A percentile compares a stretch with the other conserved stretches of the same genome.
Evolutionary conservation across 2,329 filamentous ascomycete genomes (phyloP).

Genomic region (Trichoderma pleuroti): DNA sequence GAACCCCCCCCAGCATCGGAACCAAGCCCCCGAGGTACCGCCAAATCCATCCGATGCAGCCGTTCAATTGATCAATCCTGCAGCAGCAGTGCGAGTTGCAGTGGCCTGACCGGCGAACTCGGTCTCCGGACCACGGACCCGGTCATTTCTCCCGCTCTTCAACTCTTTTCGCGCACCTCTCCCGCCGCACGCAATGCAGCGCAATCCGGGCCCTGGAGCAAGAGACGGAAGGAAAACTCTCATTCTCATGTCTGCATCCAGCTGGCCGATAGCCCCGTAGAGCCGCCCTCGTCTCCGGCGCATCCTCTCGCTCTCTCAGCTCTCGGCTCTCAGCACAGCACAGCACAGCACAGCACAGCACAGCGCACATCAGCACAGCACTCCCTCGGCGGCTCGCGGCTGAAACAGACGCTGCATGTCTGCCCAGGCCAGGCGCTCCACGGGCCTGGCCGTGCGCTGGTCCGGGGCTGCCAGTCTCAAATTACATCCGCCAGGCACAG

Average conservation of each 20-base stretch:
- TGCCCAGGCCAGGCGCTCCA: slow-evolving; percentile 27
- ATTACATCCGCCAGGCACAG: no score
- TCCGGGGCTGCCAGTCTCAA: slow-evolving; percentile 23
- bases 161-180: not conserved
- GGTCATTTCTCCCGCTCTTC: not conserved
- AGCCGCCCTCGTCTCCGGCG: not conserved
- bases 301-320: not conserved
- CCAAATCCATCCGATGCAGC: not conserved
- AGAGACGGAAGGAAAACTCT: not conserved
- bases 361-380: no score
- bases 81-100: not conserved
- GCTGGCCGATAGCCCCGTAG: not conserved
- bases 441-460: slow-evolving; percentile 30
- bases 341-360: no score
- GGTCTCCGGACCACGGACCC: slow-evolving; percentile 16
- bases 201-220: not conserved
- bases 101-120: slow-evolving; percentile 16
- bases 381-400: not conserved
- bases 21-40: not conserved
- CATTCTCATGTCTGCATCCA: not conserved
- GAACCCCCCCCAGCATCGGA: not conserved
- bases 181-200: not conserved
- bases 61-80: not conserved
- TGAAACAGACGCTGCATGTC: slow-evolving; percentile 17
- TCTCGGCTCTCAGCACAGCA: no score